A percentile compares a stretch with the other conserved stretches of the same genome.
Conservation (phyloP, 202 grass and related monocot species). For the Saccharum hybrid region DNA sequence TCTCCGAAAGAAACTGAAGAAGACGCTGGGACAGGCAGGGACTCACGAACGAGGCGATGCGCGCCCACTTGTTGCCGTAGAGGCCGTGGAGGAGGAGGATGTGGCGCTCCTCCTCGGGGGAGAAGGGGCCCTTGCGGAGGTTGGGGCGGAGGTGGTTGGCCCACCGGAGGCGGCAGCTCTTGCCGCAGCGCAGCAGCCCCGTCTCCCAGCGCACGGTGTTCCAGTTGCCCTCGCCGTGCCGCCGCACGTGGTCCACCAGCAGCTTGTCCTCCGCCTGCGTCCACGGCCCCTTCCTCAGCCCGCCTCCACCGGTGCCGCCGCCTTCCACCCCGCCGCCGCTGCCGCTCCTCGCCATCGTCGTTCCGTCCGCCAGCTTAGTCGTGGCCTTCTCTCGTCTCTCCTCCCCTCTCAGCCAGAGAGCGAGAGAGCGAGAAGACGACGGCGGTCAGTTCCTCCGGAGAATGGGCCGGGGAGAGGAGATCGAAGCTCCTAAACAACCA, state of each 20-base stretch:
- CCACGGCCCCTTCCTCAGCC: conserved; percentile 90
- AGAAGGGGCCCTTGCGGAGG: conserved; percentile 92
- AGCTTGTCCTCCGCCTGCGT: conserved; percentile 78
- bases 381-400: neutral
- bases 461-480: neutral
- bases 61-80: conserved; percentile 84
- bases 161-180: conserved; percentile 96
- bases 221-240: conserved; percentile 85
- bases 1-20: neutral
- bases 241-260: conserved; percentile 75
- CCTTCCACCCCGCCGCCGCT: neutral
- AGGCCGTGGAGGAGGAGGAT: conserved; percentile 85
- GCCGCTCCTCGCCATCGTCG: conserved; percentile 44
- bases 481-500: no score
- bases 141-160: conserved; percentile 92
- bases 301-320: neutral
- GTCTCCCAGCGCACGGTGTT: conserved; percentile 80
- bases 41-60: conserved; percentile 64
- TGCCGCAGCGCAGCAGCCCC: conserved; percentile 77
- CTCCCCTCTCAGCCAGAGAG: conserved; percentile 48
- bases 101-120: conserved; percentile 67
- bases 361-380: conserved; percentile 30
- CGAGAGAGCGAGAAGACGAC: conserved; percentile 41
- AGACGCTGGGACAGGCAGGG: no score
- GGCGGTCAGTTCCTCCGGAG: neutral